These are phyloP conservation scores for Spirogloea muscicola DNA, from an alignment of 139 green algal genomes.

Conservation along the genomic window DNA sequence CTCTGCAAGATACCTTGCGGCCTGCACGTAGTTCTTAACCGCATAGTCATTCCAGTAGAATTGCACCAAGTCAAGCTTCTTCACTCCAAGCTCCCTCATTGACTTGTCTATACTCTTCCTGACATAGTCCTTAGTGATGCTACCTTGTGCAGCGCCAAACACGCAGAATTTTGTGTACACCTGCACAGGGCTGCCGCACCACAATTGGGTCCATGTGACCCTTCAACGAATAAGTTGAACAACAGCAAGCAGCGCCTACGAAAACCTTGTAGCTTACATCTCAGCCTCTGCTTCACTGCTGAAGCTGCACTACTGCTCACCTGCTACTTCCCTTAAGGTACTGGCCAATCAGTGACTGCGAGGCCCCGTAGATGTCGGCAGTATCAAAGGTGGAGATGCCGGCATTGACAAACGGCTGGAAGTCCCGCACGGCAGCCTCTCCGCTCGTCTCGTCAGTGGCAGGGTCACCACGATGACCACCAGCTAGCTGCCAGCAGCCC, in stretches of 20 bases:
- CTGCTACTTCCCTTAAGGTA: constrained; percentile 43
- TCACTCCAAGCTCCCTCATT: constrained; percentile 30
- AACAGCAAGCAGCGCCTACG: too few species aligned
- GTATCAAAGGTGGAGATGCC: constrained; percentile 73
- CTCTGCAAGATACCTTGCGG: constrained; percentile 62
- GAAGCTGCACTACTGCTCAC: not conserved
- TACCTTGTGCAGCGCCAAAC: constrained; percentile 51
- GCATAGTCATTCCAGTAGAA: constrained; percentile 67
- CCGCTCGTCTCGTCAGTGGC: constrained; percentile 67
- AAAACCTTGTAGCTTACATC: too few species aligned
- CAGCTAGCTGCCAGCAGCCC: constrained; percentile 17
- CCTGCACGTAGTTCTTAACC: constrained; percentile 59
- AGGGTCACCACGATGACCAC: constrained; percentile 64
- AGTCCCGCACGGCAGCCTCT: constrained; percentile 62
- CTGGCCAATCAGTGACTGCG: constrained; percentile 73
- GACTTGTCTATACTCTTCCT: constrained; percentile 44
- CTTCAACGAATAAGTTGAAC: too few species aligned
- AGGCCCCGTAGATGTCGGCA: constrained; percentile 72
- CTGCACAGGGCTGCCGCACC: too few species aligned
- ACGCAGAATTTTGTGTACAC: constrained; percentile 82
- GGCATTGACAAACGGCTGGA: constrained; percentile 59
- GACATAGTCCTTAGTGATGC: constrained; percentile 64
- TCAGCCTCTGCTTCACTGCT: too few species aligned
- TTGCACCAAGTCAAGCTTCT: constrained; percentile 66
- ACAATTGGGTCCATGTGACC: too few species aligned